Evolutionary conservation across 2,329 filamentous ascomycete genomes (phyloP), one percentile per base, ranked within the genome.

Genomic region (Amauroascus niger): DNA sequence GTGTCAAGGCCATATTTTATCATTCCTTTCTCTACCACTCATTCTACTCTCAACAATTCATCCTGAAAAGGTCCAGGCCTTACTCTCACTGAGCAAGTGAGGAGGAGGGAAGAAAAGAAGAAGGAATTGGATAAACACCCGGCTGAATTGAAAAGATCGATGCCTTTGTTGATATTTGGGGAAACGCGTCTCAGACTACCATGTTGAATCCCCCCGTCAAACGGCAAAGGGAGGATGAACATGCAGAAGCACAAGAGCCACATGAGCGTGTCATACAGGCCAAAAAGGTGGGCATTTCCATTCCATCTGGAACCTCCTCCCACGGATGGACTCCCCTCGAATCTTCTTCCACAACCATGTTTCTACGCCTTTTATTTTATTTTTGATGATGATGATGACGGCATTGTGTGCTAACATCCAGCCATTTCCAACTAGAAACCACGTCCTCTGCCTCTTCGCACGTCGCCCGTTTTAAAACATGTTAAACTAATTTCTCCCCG

Each of bases 371-470:
- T 3, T 37, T n/a, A n/a, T n/a, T n/a, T n/a, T n/a, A n/a, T n/a
- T n/a, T n/a, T n/a, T n/a, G n/a, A n/a, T n/a, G n/a, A n/a, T n/a
- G n/a, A n/a, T n/a, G n/a, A n/a, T 22, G 16, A 24, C 4, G 18
- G 24, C 6, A 22, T 8, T 30, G 41, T 20, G 14, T 30, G 50
- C 30, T 52, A 40, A 52, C 30, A 18, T 7, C 22, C 32, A 26
- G 6, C 28, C 7, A 37, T 20, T 30, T 18, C 16, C 20, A n/a
- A 24, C 18, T 53, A 71, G 66, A 71, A 65, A 62, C 58, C 60
- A 37, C 63, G 67, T 37, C 59, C 64, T 30, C 53, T 69, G n/a
- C 58, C 64, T 11, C 60, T 68, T 26, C 67, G 63, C 24, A 61
- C 62, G 6, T 65, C 62, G 16, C 60, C 62, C 37, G 59, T 55